Conservation (phyloP, 352 stramenopile genomes). For the Phytopythium kandeliae region DNA sequence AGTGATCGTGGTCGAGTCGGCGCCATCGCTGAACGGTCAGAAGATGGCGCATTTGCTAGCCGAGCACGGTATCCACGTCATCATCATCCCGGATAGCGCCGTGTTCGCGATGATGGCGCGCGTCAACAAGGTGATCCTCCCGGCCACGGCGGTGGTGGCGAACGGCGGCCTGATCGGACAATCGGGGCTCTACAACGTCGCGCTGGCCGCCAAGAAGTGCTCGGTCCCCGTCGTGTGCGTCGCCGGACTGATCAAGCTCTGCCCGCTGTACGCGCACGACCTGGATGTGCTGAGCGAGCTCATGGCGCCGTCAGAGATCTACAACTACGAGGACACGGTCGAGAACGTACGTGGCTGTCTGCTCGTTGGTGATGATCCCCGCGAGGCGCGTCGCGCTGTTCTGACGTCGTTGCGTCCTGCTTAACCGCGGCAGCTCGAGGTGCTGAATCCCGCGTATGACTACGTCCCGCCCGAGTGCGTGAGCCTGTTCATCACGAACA, state of each 20-base stretch:
- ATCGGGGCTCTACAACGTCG: slow-evolving; percentile 94
- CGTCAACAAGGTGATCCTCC: slow-evolving; percentile 97
- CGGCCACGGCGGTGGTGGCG: slow-evolving; percentile 93
- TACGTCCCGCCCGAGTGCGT: slow-evolving; percentile 97
- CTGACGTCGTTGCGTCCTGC: too few relatives aligned
- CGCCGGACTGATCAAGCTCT: slow-evolving; percentile 97
- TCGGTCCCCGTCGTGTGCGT: slow-evolving; percentile 96
- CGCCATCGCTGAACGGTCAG: slow-evolving; percentile 91
- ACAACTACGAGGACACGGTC: slow-evolving; percentile 88
- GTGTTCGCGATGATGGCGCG: slow-evolving; percentile 98
- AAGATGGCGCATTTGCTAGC: slow-evolving; percentile 85
- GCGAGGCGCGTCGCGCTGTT: too few relatives aligned
- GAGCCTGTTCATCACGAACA: slow-evolving; percentile 98
- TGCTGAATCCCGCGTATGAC: slow-evolving; percentile 97
- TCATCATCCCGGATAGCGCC: slow-evolving; percentile 95
- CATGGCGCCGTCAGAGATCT: slow-evolving; percentile 79
- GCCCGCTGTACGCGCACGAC: slow-evolving; percentile 97
- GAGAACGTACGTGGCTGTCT: slow-evolving; percentile 52
- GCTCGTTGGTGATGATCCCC: slow-evolving; percentile 1
- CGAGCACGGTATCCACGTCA: slow-evolving; percentile 90
- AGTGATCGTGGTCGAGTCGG: slow-evolving; percentile 93
- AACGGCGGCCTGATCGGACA: slow-evolving; percentile 96
- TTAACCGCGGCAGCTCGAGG: slow-evolving; percentile 71
- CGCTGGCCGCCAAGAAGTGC: slow-evolving; percentile 94
- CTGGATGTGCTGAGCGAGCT: slow-evolving; percentile 94